A percentile compares a stretch with the other conserved stretches of the same genome.
phyloP scores from a whole-genome alignment of 2,329 filamentous ascomycete species.

The Coniochaeta pulveracea region DNA sequence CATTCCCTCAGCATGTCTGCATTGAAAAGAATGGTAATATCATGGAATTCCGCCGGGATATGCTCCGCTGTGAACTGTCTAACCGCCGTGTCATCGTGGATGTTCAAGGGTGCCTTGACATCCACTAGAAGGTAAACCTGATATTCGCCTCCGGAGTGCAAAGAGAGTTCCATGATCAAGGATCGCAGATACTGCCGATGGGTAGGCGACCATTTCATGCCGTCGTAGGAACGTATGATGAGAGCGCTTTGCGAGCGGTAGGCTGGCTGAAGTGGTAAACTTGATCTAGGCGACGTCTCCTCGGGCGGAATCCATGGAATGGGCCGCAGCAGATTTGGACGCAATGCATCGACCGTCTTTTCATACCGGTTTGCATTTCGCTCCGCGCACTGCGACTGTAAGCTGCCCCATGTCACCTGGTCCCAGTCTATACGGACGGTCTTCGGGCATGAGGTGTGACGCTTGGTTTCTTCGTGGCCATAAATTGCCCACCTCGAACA shows the following conservation, averaged over 20 bases:
- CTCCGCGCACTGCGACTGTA: conserved; percentile 54
- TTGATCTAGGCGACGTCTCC: neutral
- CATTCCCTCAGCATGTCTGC: conserved; percentile 62
- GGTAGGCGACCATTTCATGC: conserved; percentile 64
- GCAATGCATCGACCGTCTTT: neutral
- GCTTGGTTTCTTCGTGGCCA: neutral
- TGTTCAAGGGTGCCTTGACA: conserved; percentile 49
- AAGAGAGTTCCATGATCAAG: conserved; percentile 61
- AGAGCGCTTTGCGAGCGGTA: conserved; percentile 2
- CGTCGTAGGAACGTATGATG: conserved; percentile 61
- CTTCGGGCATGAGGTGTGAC: neutral
- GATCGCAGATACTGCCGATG: conserved; percentile 67
- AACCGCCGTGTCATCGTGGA: conserved; percentile 47
- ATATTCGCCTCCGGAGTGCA: conserved; percentile 69
- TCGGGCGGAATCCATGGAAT: neutral
- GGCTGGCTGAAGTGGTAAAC: neutral
- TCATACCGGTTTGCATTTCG: conserved; percentile 53
- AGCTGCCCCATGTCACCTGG: conserved; percentile 53
- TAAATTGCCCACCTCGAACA: conserved; percentile 1
- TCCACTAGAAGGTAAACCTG: conserved; percentile 70
- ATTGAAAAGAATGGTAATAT: conserved; percentile 63
- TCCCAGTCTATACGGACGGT: conserved; percentile 38
- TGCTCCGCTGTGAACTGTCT: conserved; percentile 39
- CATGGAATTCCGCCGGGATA: conserved; percentile 33
- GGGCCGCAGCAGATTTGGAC: neutral